Percentiles rank a stretch among this genome's conserved stretches.
Conservation (phyloP, 1,284 basidiomycete species). For the Leccinum pachyderme region DNA sequence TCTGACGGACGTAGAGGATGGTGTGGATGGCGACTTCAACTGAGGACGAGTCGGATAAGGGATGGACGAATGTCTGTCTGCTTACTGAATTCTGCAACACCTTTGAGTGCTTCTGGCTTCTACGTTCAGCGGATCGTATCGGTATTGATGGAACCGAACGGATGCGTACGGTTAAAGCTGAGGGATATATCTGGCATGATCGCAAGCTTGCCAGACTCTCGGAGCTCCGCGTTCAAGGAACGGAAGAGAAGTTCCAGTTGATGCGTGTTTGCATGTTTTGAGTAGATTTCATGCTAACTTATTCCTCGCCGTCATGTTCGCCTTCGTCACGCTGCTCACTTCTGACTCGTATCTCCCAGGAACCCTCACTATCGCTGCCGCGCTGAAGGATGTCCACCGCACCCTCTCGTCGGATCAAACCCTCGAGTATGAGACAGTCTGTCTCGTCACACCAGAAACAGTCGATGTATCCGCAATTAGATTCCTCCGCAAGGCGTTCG, state of each 20-base stretch:
- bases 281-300: slow-evolving; percentile 19
- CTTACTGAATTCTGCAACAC: slow-evolving; percentile 67
- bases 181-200: slow-evolving; percentile 16
- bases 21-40: slow-evolving; percentile 93
- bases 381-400: slow-evolving; percentile 78
- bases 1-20: slow-evolving; percentile 84
- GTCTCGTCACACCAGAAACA: slow-evolving; percentile 90
- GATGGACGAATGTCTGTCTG: slow-evolving; percentile 1
- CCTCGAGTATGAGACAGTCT: slow-evolving; percentile 81
- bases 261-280: slow-evolving; percentile 11
- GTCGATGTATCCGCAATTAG: slow-evolving; percentile 86
- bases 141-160: neutral
- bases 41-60: slow-evolving; percentile 31
- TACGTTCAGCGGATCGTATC: slow-evolving; percentile 7
- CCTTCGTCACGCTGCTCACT: slow-evolving; percentile 88
- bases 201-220: neutral
- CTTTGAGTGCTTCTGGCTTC: slow-evolving; percentile 54
- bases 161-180: slow-evolving; percentile 42
- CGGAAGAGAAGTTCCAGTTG: slow-evolving; percentile 2
- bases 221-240: no score
- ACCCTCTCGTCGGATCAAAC: slow-evolving; percentile 52
- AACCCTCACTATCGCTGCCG: slow-evolving; percentile 82
- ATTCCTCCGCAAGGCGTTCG: slow-evolving; percentile 76
- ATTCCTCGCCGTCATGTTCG: slow-evolving; percentile 54
- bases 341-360: slow-evolving; percentile 92